Base-by-base conservation (phyloP, 805 yeast species). In the Lipomyces sp. region DNA sequence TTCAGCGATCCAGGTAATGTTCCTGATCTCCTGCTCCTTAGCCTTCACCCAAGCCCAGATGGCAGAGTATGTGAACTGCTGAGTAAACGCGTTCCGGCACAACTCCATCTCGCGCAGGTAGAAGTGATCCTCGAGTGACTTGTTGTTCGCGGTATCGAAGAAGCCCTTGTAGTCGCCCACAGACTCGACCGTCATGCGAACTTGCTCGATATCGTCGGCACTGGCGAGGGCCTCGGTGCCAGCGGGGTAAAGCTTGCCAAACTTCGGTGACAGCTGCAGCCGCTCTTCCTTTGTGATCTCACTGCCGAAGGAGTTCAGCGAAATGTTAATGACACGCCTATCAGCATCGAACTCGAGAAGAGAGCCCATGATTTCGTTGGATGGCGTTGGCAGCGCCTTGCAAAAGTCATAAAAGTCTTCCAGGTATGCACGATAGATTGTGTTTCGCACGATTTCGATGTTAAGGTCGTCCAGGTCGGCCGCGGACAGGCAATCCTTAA, bases 1-100 rank as follows among this genome's bases (percentile, higher is more conserved):
- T 73, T 93, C 99, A 43, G 98, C 96, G 50, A 93, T 91, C 99
- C 99, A 93, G n/a, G 98, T 88, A 60, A 93, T 84, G 68, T 93
- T 93, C 70, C 98, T 80, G 53, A 95, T 81, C 70, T 93, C 99
- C 71, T 95, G 98, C 70, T 93, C 98, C 65, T 85, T 86, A 16
- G 96, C 84, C 70, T 88, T 85, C 66, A 95, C 79, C 95, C 96
- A 93, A 5, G 96, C 96, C 93, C 96, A 93, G 49, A 93, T 76
- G 1, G 96, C 84, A 34, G 89, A 79, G 62, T 85, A 79, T 16
- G 96, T 82, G 70, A 93, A 93, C 69, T 55, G 59, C 71, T 93
- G 98, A 31, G 98, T 90, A 70, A 93, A 89, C 0, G 96, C 96
- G 65, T 84, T 83, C 64, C 82, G 85, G 71, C 96, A 90, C 54